Percentiles rank a stretch among this genome's conserved stretches.
Evolutionary conservation across 176 grass and related monocot species (phyloP).

Genomic region (Eragrostis curvula): DNA sequence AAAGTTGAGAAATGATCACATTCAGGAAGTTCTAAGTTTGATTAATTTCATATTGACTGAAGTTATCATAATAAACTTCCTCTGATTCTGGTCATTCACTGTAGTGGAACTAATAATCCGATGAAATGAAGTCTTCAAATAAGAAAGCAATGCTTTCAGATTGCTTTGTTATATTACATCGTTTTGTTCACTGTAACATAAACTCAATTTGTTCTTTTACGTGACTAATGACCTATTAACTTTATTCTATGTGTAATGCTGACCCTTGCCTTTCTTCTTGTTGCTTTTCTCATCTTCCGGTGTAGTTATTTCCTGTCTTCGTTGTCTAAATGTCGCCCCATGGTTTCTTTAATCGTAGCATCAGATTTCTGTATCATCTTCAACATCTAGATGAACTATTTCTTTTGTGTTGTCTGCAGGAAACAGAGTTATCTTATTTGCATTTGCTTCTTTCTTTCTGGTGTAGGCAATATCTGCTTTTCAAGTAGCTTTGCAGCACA

Average conservation of each 20-base stretch:
- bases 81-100: conserved; percentile 11
- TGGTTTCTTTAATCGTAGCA: conserved; percentile 12
- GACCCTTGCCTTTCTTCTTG: background rate
- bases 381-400: conserved; percentile 16
- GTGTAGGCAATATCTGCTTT: conserved; percentile 82
- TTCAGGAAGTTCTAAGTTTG: background rate
- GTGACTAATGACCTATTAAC: background rate
- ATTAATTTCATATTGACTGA: background rate
- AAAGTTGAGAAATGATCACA: conserved; percentile 4
- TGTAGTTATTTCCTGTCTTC: background rate
- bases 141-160: background rate
- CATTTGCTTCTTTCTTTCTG: background rate
- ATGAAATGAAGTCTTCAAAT: background rate
- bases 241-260: background rate
- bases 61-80: conserved; percentile 21
- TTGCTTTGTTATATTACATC: background rate
- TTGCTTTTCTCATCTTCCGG: conserved; percentile 14
- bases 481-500: conserved; percentile 80
- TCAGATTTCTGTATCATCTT: background rate
- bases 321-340: background rate
- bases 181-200: background rate
- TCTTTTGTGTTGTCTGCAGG: background rate
- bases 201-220: background rate
- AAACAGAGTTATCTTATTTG: conserved; percentile 15
- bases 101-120: background rate